A percentile compares a stretch with the other conserved stretches of the same genome.
Conservation (phyloP, 176 grass and related monocot species). For the Cenchrus fungigraminus region DNA sequence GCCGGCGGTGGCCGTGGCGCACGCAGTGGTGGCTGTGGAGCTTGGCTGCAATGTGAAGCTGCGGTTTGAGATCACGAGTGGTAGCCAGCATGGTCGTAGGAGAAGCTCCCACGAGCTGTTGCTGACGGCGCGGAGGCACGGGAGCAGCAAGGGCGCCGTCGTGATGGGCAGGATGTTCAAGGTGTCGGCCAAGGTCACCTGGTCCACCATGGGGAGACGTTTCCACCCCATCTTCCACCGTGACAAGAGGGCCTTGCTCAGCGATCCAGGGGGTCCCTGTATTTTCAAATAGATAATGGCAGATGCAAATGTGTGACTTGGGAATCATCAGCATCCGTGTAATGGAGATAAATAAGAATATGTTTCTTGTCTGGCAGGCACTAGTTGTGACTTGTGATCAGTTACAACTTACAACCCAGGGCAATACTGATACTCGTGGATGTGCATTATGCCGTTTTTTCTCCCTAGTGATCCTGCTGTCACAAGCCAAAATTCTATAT, state of each 20-base stretch:
- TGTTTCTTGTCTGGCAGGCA: constrained; percentile 31
- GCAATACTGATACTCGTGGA: not conserved
- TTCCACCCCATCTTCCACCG: not conserved
- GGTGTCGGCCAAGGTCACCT: not conserved
- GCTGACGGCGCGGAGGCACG: not conserved
- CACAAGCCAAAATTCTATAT: constrained; percentile 28
- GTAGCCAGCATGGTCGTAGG: not conserved
- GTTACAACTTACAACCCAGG: not conserved
- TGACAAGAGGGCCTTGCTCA: not conserved
- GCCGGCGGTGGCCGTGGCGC: not conserved
- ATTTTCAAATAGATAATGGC: not conserved
- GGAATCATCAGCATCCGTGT: not conserved
- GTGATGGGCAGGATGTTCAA: not conserved
- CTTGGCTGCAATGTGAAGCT: not conserved
- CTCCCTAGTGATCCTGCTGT: constrained; percentile 74
- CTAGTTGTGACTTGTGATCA: not conserved
- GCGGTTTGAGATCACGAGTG: not conserved
- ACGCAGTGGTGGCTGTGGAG: not conserved
- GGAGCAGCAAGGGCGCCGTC: not conserved
- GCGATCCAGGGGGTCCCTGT: not conserved
- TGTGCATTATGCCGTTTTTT: constrained; percentile 73
- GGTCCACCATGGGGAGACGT: not conserved
- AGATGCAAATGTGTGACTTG: not conserved
- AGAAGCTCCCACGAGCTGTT: not conserved
- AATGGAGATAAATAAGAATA: not conserved